Evolutionary conservation across 2,329 filamentous ascomycete species (phyloP), one percentile per base, ranked within the genome.

Genomic region (Cladophialophora yegresii): DNA sequence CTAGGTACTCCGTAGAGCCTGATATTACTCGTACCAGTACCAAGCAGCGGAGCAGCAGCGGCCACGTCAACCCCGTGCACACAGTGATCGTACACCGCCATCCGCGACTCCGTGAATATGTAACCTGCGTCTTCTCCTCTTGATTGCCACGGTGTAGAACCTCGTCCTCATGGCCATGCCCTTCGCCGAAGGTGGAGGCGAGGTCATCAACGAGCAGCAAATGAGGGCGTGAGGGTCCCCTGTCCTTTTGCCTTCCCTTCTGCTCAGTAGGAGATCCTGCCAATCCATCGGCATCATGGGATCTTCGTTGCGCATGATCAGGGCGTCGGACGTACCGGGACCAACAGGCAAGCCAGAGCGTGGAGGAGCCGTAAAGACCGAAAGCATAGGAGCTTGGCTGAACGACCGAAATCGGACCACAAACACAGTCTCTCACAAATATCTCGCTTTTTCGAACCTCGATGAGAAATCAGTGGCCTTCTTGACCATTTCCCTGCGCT

Each of bases 391-490:
- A 23, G 45, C 23, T 4, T 43, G n/a, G 12, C n/a, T n/a, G n/a
- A 16, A 50, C 16, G 20, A 50, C 47, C 23, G 47, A 26, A 22
- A 22, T 50, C 22, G 47, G 23, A 28, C 23, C 12, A 13, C 10
- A 22, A 50, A 50, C 9, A 50, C 5, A 26, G 26, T 9, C 12
- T 50, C 12, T 76, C 71, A 87, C 57, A 89, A 72, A 72, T 83
- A 89, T 58, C 76, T 84, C 0, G 92, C 92, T 69, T 90, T 89
- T 20, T 87, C 85, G 73, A 97, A 97, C 55, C 91, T 83, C 0
- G 89, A 89, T 3, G 89, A 88, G 77, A 97, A 96, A 72, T 92
- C 89, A 16, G 87, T 85, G 4, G 92, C 90, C 74, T 89, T 89
- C 69, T 85, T 89, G 65, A 97, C 76, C 80, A 98, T 80, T 71